Base-by-base conservation (phyloP, 208 protist genomes). In the Acanthamoeba lenticulata region DNA sequence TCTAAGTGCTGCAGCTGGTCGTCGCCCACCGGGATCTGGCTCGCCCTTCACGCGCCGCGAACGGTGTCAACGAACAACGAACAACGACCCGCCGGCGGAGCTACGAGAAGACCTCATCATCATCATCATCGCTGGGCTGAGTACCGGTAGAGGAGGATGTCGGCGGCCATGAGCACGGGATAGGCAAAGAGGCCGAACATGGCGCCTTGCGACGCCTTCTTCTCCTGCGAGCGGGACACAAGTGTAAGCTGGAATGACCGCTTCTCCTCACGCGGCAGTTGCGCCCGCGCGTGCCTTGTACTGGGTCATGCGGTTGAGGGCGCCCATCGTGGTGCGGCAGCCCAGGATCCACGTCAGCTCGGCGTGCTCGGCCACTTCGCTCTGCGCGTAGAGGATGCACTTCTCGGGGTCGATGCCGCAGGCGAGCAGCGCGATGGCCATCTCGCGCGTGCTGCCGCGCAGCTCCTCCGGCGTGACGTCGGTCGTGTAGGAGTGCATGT, bases 1-100 rank as follows among this genome's bases (percentile, higher is more conserved):
- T 97, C 93, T 2, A 97, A 77, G 72, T 97, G 96, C 77, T 97
- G 96, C 74, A 55, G 94, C 83, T 97, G 96, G 52, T 97, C 96
- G 11, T 97, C 96, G 38, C 96, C 96, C 24, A 97, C 96, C 6
- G 96, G 96, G 27, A 97, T 88, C 55, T 97, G 95, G 44, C 86
- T 95, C 11, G 95, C 72, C 67, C 79, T 94, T 2, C 52, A n/a
- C 38, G 4, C 52, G 13, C n/a, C 42, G 67, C 67, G 38, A 36
- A 77, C 45, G 45, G n/a, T n/a, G n/a, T 49, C 15, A 49, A 49
- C 9, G 9, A 15, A 49, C 45, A 19, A 15, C 45, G 15, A 5
- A 15, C 45, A 15, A 49, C 45, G 45, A 5, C 45, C 15, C 45
- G 45, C 45, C 45, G 15, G 45, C n/a, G n/a, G n/a, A n/a, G 57